These are phyloP conservation scores for Zymoseptoria brevis DNA, from an alignment of 2,329 filamentous ascomycete species.

Conservation along the genomic window DNA sequence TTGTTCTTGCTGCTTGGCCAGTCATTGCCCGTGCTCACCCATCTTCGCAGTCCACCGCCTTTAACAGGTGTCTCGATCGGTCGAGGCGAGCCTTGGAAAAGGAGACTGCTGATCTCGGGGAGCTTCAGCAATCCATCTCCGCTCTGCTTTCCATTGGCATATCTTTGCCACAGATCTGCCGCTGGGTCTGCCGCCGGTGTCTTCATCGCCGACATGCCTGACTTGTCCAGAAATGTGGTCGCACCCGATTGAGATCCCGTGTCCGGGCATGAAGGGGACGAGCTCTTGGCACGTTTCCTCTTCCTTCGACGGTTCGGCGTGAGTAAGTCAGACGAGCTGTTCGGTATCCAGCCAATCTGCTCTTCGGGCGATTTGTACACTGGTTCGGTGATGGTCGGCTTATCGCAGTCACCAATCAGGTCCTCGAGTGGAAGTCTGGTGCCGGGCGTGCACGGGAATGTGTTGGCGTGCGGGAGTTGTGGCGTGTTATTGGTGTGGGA, in stretches of 20 bases:
- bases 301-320: slow-evolving; percentile 34
- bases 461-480: slow-evolving; percentile 23
- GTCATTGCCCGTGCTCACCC: slow-evolving; percentile 45
- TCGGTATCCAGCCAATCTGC: slow-evolving; percentile 51
- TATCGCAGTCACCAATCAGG: slow-evolving; percentile 54
- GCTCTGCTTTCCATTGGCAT: slow-evolving; percentile 31
- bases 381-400: slow-evolving; percentile 40
- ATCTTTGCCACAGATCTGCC: slow-evolving; percentile 41
- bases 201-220: slow-evolving; percentile 21
- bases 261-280: slow-evolving; percentile 35
- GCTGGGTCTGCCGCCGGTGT: slow-evolving; percentile 42
- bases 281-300: slow-evolving; percentile 41
- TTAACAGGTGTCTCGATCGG: slow-evolving; percentile 38
- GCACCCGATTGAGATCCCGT: slow-evolving; percentile 17
- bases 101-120: slow-evolving; percentile 37
- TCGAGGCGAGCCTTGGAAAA: slow-evolving; percentile 40
- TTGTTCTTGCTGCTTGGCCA: slow-evolving; percentile 38
- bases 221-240: slow-evolving; percentile 19
- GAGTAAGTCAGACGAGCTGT: slow-evolving; percentile 35
- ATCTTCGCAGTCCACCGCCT: slow-evolving; percentile 41
- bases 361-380: slow-evolving; percentile 51
- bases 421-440: slow-evolving; percentile 53
- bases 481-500: slow-evolving; percentile 14
- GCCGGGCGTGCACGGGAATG: slow-evolving; percentile 50
- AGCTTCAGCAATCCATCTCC: slow-evolving; percentile 31